Evolutionary conservation across 2,329 filamentous ascomycete genomes (phyloP).

Genomic region (Verticillium nonalfalfae): DNA sequence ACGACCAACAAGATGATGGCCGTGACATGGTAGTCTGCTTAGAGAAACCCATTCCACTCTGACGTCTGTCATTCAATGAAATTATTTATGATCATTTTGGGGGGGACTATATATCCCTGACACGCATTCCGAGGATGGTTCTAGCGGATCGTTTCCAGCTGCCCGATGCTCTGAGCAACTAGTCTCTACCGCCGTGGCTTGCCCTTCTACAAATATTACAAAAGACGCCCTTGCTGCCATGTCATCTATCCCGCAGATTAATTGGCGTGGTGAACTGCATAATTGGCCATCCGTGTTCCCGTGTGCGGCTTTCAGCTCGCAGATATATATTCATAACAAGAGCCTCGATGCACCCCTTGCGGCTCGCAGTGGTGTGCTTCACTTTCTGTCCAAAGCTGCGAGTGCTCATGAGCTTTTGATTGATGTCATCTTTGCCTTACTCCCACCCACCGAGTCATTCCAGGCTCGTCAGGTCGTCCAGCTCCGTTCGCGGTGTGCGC

Average conservation of each 20-base stretch:
- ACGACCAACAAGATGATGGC: not conserved
- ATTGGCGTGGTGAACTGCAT: too few relatives aligned
- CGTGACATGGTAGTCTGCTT: not conserved
- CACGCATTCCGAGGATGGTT: not conserved
- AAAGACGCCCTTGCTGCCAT: not conserved
- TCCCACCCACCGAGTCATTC: conserved; percentile 41
- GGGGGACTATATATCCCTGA: too few relatives aligned
- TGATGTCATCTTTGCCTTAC: not conserved
- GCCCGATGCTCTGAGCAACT: not conserved
- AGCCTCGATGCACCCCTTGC: not conserved
- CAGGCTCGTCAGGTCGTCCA: conserved; percentile 62
- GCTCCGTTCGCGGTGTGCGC: conserved; percentile 42
- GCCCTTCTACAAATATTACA: not conserved
- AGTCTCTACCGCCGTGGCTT: not conserved
- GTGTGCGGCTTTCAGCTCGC: not conserved
- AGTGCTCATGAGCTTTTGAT: not conserved
- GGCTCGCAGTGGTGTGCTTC: too few relatives aligned
- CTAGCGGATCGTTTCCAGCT: not conserved
- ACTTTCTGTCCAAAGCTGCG: too few relatives aligned
- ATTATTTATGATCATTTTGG: too few relatives aligned
- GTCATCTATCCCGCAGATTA: not conserved
- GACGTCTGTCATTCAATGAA: too few relatives aligned
- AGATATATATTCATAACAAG: not conserved
- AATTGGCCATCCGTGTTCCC: not conserved
- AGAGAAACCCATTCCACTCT: too few relatives aligned